phyloP scores from a whole-genome alignment of 768 basidiomycete genomes.

The Hydnum rufescens region DNA sequence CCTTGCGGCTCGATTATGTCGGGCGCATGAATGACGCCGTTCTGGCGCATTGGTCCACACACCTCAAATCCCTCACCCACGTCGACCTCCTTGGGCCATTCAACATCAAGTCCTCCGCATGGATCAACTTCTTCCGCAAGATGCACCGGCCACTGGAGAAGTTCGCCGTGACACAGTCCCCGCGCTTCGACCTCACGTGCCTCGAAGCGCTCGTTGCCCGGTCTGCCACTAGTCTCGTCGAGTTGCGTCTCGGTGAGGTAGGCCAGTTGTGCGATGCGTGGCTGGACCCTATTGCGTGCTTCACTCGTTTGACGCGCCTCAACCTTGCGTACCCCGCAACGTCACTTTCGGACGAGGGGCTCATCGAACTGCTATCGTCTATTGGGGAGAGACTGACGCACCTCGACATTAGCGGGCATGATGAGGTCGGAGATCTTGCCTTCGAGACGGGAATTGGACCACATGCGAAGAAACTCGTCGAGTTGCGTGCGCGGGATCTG shows the following conservation, averaged over 20 bases:
- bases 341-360: conserved; percentile 34
- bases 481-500: conserved; percentile 35
- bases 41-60: conserved; percentile 35
- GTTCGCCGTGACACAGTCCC: conserved; percentile 70
- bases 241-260: conserved; percentile 62
- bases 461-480: conserved; percentile 27
- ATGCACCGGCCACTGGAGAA: conserved; percentile 39
- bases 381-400: conserved; percentile 36
- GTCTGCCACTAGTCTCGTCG: conserved; percentile 35
- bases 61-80: conserved; percentile 44
- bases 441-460: conserved; percentile 39
- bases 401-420: conserved; percentile 57
- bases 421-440: conserved; percentile 36
- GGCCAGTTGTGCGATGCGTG: conserved; percentile 51
- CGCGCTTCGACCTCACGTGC: conserved; percentile 62
- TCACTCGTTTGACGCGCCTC: conserved; percentile 33
- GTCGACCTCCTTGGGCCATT: conserved; percentile 78
- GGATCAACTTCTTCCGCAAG: conserved; percentile 53
- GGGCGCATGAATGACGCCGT: conserved; percentile 55
- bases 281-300: conserved; percentile 28
- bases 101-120: conserved; percentile 51
- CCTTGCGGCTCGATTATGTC: conserved; percentile 66
- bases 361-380: conserved; percentile 32
- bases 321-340: conserved; percentile 45
- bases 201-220: conserved; percentile 33